Conservation (phyloP, 108 stramenopile genomes). For the Skeletonema potamos region DNA sequence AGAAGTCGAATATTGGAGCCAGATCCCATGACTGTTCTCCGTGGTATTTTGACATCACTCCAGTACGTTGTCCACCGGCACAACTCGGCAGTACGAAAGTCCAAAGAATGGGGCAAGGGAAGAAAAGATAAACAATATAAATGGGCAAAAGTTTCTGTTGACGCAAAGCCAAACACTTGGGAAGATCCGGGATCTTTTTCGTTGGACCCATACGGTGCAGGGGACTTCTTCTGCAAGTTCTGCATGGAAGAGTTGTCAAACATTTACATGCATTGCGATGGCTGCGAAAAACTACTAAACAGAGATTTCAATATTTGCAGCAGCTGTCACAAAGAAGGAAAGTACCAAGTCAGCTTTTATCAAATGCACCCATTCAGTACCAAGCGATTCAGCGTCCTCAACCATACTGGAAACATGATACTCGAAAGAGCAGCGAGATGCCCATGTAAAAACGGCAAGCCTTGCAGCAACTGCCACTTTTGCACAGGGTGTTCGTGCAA, state of each 20-base stretch:
- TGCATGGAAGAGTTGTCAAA: conserved; percentile 81
- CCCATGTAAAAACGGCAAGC: conserved; percentile 67
- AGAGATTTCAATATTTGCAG: conserved; percentile 87
- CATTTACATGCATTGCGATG: conserved; percentile 87
- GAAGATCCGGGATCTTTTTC: conserved; percentile 27
- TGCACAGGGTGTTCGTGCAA: conserved; percentile 74
- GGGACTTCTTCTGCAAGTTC: conserved; percentile 70
- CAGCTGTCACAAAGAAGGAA: conserved; percentile 61
- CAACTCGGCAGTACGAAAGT: conserved; percentile 14
- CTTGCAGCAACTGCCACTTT: conserved; percentile 51
- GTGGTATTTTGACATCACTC: conserved; percentile 48
- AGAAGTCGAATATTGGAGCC: conserved; percentile 7
- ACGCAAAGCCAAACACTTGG: conserved; percentile 43
- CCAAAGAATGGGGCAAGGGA: background rate
- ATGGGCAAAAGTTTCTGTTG: conserved; percentile 13
- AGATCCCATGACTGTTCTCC: conserved; percentile 13
- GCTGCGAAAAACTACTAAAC: conserved; percentile 78
- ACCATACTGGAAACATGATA: conserved; percentile 55
- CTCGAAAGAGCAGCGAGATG: conserved; percentile 39
- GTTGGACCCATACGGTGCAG: conserved; percentile 49
- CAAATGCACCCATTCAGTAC: conserved; percentile 63
- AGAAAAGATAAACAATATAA: conserved; percentile 8
- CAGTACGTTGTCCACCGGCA: conserved; percentile 41
- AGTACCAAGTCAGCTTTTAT: conserved; percentile 19
- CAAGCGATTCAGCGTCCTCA: conserved; percentile 48